Evolutionary conservation across 2,329 filamentous ascomycete genomes (phyloP).

Genomic region (Sarocladium brachiariae): DNA sequence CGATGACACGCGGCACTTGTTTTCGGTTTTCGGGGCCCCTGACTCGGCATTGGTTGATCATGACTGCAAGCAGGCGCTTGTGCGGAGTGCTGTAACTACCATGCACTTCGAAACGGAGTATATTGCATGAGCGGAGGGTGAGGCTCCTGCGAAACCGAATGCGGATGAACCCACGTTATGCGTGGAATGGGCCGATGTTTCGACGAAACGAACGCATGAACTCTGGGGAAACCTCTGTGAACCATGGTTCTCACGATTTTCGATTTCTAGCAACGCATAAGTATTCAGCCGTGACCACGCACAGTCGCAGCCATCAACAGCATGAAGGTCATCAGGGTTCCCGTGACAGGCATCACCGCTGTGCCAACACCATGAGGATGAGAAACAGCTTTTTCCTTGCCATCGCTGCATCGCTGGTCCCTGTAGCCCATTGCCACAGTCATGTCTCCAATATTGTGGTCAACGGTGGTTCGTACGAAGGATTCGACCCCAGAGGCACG

Average conservation of each 20-base stretch:
- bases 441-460: slow-evolving; percentile 11
- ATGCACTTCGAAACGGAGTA: background rate
- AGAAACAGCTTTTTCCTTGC: background rate
- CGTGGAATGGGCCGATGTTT: background rate
- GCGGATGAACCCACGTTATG: background rate
- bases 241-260: background rate
- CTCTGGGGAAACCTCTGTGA: background rate
- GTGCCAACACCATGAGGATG: background rate
- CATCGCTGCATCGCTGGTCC: background rate
- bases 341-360: too few species aligned
- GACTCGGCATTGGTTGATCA: slow-evolving; percentile 7
- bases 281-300: background rate
- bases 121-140: slow-evolving; percentile 3
- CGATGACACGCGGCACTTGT: background rate
- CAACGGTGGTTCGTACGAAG: slow-evolving; percentile 10
- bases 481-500: slow-evolving; percentile 11
- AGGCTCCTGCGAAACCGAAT: background rate
- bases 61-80: background rate
- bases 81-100: background rate
- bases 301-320: background rate
- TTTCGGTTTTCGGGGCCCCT: background rate
- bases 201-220: slow-evolving; percentile 5
- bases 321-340: too few species aligned
- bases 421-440: slow-evolving; percentile 9
- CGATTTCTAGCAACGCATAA: background rate